These are phyloP conservation scores for Platanthera guangdongensis DNA, from an alignment of 106 monocot genomes.

Conservation along the genomic window DNA sequence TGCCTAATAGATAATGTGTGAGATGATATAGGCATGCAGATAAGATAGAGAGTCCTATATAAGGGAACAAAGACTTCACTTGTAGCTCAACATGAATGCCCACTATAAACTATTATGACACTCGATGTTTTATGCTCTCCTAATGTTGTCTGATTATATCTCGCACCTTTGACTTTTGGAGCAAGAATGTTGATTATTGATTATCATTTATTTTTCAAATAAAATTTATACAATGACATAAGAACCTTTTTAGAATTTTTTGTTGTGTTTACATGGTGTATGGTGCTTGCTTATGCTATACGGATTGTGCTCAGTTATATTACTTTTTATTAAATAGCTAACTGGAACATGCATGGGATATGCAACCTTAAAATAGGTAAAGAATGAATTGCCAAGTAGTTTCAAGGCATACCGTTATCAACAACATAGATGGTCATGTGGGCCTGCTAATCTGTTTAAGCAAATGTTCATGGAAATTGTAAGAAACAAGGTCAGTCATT, in stretches of 20 bases:
- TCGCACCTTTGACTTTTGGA: too few relatives aligned
- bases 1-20: too few relatives aligned
- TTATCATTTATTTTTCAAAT: too few relatives aligned
- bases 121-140: too few relatives aligned
- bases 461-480: slow-evolving; percentile 38
- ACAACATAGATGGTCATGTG: slow-evolving; percentile 44
- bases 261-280: background rate
- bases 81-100: too few relatives aligned
- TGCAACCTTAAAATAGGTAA: slow-evolving; percentile 17
- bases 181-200: too few relatives aligned
- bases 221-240: too few relatives aligned
- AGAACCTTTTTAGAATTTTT: background rate
- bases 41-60: too few relatives aligned
- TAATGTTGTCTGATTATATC: too few relatives aligned
- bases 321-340: background rate
- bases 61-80: too few relatives aligned
- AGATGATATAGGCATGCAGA: too few relatives aligned
- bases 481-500: slow-evolving; percentile 26
- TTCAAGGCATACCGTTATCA: slow-evolving; percentile 43
- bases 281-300: background rate
- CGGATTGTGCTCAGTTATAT: background rate
- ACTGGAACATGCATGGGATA: background rate
- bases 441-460: slow-evolving; percentile 36
- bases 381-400: slow-evolving; percentile 36
- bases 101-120: too few relatives aligned